Base-by-base conservation (phyloP, 2,329 filamentous ascomycete species). In the Ramularia endophylla region DNA sequence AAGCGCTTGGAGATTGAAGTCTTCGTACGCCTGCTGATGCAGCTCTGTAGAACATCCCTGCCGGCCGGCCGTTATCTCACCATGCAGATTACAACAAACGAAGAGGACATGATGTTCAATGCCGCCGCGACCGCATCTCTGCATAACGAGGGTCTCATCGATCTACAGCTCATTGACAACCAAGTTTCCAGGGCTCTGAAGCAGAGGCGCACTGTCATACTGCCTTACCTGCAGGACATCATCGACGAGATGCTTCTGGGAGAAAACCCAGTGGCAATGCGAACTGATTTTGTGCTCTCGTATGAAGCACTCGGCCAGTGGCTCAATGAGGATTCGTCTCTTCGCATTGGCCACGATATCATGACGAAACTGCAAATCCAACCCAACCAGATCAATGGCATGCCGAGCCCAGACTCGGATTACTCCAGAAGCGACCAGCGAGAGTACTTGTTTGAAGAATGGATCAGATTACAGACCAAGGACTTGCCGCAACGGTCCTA, bases 371-470 rank as follows among this genome's bases (percentile, higher is more conserved):
- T 85, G 37, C 74, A 78, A 50, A 70, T 71, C 38, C 70, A 73
- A 11, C 67, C 76, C 29, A 69, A 69, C 4, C 62, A 87, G 69
- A 66, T 75, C 68, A 71, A 73, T 50, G 63, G 73, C 40, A 64
- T 73, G 38, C 66, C 72, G 20, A 78, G 74, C 16, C 77, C 82
- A 42, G 74, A 78, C 36, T 74, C 78, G 35, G 65, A 71, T 12
- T 63, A 68, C 28, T 72, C 77, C 22, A 81, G 81, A 52, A 79
- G 81, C 48, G 87, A 94, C 47, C 87, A 95, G 62, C 80, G 94
- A 66, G 87, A 94, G 54, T 97, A 98, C 60, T 76, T 95, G 15
- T 95, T 98, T 57, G 88, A 90, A 31, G 92, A 98, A 67, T 98
- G 92, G 92, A 78, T 90, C 19, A 81, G 83, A 45, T 75, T 95